Base-by-base conservation (phyloP, 148 eudicot species). In the Oxyria digyna region DNA sequence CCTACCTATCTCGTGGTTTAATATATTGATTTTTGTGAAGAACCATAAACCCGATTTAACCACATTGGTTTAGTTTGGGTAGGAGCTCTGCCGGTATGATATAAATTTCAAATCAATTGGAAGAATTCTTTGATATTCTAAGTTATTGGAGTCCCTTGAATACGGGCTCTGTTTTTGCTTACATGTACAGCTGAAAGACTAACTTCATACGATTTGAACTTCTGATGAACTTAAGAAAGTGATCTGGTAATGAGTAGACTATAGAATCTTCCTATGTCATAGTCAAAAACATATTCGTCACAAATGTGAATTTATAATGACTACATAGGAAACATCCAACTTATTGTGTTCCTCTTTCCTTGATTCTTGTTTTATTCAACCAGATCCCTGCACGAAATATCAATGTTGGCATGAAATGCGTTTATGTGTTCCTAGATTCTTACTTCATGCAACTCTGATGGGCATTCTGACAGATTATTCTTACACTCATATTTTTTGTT, bases 401-500 rank as follows among this genome's bases (percentile, higher is more conserved):
- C 20, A 45, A 45, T 6, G 41, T 8, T 38, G 41, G 41, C 41
- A 3, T 13, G 50, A 45, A n/a, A 45, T 24, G 13, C 23, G 62
- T 23, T 9, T 1, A 49, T 18, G 10, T 49, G 55, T 9, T 31
- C 31, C 13, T 12, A 21, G 14, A 54, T 23, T 54, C 14, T 23
- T 21, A 24, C 32, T 54, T 54, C 4, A 26, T 54, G 31, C 15
- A 54, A 54, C 31, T 54, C 31, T 54, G 23, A 46, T n/a, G 20
- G 23, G 52, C 18, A 0, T n/a, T 46, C 17, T 46, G 14, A 24
- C 21, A 54, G 62, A 54, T 54, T 29, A 54, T 70, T 42, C 52
- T 46, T 40, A 54, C 59, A 54, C n/a, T 10, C 37, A n/a, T 52
- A 59, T 29, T 57, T n/a, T 59, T 18, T 59, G n/a, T 54, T 66